Conservation (phyloP, 2,329 filamentous ascomycete genomes). For the Cladorrhinum sp. region DNA sequence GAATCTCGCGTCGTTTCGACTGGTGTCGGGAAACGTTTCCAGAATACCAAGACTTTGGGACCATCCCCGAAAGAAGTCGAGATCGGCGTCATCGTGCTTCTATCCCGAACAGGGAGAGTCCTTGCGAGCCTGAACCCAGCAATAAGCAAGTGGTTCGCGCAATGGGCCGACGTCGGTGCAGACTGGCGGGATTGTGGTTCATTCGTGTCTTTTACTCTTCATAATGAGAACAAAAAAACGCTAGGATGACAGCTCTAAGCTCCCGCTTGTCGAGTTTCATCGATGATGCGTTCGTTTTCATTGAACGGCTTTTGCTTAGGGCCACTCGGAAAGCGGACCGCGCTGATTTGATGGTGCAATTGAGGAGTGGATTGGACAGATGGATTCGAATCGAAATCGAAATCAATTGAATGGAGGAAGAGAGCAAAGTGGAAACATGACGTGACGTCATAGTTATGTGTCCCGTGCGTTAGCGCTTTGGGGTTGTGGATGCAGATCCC, state of each 20-base stretch:
- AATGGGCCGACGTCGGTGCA: not conserved
- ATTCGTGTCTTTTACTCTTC: not conserved
- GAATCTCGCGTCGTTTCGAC: not conserved
- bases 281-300: not conserved
- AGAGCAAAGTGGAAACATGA: not conserved
- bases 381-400: not conserved
- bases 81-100: slow-evolving; percentile 13
- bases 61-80: slow-evolving; percentile 2
- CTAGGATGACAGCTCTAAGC: not conserved
- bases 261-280: not conserved
- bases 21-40: slow-evolving; percentile 14
- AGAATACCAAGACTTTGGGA: slow-evolving; percentile 17
- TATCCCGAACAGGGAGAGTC: not conserved
- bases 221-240: not conserved
- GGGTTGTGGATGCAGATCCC: slow-evolving; percentile 17
- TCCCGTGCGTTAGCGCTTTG: slow-evolving; percentile 2
- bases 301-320: not conserved
- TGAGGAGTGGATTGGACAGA: not conserved
- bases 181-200: too few species aligned
- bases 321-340: not conserved
- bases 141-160: not conserved
- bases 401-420: not conserved
- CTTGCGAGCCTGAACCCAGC: not conserved
- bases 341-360: not conserved
- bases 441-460: slow-evolving; percentile 21